Evolutionary conservation across 1,284 basidiomycete genomes (phyloP), one percentile per base, ranked within the genome.

Genomic region (Cutaneotrichosporon mucoides): DNA sequence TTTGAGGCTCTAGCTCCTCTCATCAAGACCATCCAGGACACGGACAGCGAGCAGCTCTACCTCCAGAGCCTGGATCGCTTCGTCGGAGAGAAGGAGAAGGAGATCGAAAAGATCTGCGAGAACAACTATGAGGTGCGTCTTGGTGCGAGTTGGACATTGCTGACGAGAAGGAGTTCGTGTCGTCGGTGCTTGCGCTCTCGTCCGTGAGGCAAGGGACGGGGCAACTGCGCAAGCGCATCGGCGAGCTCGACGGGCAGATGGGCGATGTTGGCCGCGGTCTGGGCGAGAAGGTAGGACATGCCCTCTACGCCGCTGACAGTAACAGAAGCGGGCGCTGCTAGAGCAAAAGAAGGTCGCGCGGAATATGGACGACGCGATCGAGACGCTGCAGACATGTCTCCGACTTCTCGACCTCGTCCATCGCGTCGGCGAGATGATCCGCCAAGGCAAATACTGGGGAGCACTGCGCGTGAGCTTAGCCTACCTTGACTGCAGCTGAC

Each of bases 331-430:
- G 58, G 84, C 87, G 1, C 78, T 96, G 55, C 79, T 99, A 12
- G 91, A 97, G 75, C 87, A 89, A 33, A 91, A 90, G 79, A 90
- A 92, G 78, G 93, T 94, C 0, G 91, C 89, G 2, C 84, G 87
- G 12, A 96, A 98, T 76, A 83, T 99, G 41, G 94, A 98, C 76
- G 93, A 98, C 71, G 92, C 92, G 13, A 95, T 99, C 64, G 93
- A 97, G 70, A 90, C 90, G 4, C 79, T 99, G 5, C 93, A 99
- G 76, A 88, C 90, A 13, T 97, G 91, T 72, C 79, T 99, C 52
- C 85, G 92, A 50, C 87, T 99, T 5, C 80, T 99, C 56, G 96
- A 99, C 72, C 87, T 98, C 61, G 89, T 97, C n/a, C 87, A 93
- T 73, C 85, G 92, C 40, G 91, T 99, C 35, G 88, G 90, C 24